Evolutionary conservation across 345 rosid genomes (phyloP).

Genomic region (Eucalyptus polyanthemos): DNA sequence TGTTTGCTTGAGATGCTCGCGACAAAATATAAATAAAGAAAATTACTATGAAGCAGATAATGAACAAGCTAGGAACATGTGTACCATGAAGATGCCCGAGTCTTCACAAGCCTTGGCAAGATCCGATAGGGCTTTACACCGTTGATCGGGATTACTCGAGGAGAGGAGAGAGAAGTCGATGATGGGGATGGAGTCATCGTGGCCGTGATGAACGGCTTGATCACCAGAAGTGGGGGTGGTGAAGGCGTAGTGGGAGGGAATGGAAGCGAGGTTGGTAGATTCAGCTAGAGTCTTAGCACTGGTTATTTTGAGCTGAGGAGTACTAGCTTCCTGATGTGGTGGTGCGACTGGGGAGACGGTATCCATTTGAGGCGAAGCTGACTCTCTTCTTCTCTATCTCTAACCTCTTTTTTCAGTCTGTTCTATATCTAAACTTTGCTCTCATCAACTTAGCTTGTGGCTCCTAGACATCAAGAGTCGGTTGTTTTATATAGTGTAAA

Average conservation of each 20-base stretch:
- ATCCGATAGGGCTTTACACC: slow-evolving; percentile 10
- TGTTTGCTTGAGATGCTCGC: background rate
- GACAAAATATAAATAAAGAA: background rate
- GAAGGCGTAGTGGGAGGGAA: background rate
- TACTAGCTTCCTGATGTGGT: background rate
- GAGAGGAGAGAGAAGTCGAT: slow-evolving; percentile 35
- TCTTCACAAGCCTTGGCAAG: slow-evolving; percentile 43
- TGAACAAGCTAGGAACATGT: background rate
- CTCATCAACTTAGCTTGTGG: too few relatives aligned
- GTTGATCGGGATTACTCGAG: slow-evolving; percentile 8
- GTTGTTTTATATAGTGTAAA: too few relatives aligned
- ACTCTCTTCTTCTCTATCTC: background rate
- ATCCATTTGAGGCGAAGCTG: background rate
- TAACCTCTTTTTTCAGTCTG: too few relatives aligned
- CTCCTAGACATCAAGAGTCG: too few relatives aligned
- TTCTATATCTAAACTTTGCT: too few relatives aligned
- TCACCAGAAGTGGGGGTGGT: background rate
- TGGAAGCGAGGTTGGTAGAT: background rate
- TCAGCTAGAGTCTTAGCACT: background rate
- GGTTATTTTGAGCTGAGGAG: background rate
- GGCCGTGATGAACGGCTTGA: background rate
- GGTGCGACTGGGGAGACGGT: background rate
- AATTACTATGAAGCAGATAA: background rate
- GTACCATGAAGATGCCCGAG: slow-evolving; percentile 59
- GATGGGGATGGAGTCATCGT: slow-evolving; percentile 13